Base-by-base conservation (phyloP, 345 rosid species). In the Punica granatum region DNA sequence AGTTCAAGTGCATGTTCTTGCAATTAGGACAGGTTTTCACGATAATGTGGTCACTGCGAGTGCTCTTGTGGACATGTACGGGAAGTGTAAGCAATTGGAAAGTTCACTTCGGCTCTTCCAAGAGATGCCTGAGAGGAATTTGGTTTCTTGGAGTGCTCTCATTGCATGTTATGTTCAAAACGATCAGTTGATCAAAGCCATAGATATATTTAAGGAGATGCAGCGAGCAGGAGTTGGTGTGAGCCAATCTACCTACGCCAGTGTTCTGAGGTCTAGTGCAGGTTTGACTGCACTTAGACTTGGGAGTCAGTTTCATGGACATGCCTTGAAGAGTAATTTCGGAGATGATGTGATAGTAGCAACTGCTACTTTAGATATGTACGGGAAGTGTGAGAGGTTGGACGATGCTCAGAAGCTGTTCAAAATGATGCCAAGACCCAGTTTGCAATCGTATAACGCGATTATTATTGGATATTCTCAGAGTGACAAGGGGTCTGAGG, bases 321-420 rank as follows among this genome's bases (percentile, higher is more conserved):
- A 89, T 84, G 84, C 92, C 63, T 60, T 89, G 26, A 94, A 89
- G 77, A 77, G 73, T 41, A 69, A 76, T 76, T 87, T 89, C 72
- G 88, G 80, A 59, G 63, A 61, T 2, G 97, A 94, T 71, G 70
- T 78, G 21, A 76, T 89, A 19, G 97, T 89, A 74, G 95, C 90
- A 41, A 94, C 97, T 41, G 95, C 99, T 18, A 89, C 82, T 12
- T 66, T 94, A 77, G 97, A 94, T 77, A 91, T 94, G 99, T 94
- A 94, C 61, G 86, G 96, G 23, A 94, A 91, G 81, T 88, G 95
- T 71, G 85, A 81, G 36, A 74, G 81, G 53, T 77, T 89, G 77
- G 61, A 23, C 56, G 88, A 84, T 75, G 94, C 99, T 79, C 81
- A 77, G 70, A 84, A 78, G 79, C 43, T 86, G 63, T 89, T 94